phyloP scores from a whole-genome alignment of 345 rosid species.

The Linum usitatissimum region DNA sequence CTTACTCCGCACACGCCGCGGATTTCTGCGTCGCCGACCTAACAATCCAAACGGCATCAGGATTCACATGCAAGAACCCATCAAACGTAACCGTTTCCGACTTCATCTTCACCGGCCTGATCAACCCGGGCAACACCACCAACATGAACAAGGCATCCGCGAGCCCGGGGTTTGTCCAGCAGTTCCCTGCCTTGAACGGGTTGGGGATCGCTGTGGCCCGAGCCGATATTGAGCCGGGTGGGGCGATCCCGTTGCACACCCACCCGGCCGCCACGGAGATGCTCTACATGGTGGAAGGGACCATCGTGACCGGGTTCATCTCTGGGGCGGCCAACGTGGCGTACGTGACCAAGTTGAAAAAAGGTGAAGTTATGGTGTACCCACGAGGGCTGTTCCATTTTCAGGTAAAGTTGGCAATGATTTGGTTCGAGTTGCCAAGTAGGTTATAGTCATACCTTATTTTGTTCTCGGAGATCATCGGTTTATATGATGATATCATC shows the following conservation, averaged over 20 bases:
- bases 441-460: too few relatives aligned
- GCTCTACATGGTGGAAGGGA: background rate
- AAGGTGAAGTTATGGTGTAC: background rate
- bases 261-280: constrained; percentile 2
- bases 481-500: too few relatives aligned
- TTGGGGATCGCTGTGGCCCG: background rate
- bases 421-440: constrained; percentile 22
- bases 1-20: background rate
- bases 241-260: background rate
- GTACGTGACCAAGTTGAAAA: background rate
- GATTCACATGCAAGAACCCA: background rate
- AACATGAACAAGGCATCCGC: background rate
- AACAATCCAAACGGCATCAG: background rate
- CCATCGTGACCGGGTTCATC: background rate
- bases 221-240: background rate
- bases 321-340: background rate
- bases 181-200: constrained; percentile 1
- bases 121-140: background rate
- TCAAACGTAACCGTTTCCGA: background rate
- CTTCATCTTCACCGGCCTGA: background rate
- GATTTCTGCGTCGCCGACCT: constrained; percentile 5
- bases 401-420: background rate
- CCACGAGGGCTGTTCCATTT: background rate
- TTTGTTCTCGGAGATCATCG: too few relatives aligned
- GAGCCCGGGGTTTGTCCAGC: background rate